Evolutionary conservation across 129 eudicot genomes (phyloP), one percentile per base, ranked within the genome.

Genomic region (Cynara cardunculus): DNA sequence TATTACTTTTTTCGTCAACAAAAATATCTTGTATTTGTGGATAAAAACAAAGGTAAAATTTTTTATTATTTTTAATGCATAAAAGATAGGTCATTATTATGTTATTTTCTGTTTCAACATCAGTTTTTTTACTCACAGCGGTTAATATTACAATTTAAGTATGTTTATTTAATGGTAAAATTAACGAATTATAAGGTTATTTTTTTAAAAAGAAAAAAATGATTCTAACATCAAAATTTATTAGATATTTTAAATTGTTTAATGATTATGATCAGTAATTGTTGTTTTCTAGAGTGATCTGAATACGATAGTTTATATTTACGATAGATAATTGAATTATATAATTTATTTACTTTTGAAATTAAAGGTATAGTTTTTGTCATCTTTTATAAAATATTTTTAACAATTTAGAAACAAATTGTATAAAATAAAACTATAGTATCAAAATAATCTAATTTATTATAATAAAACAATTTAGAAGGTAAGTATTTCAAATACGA

Each of bases 1-100:
- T 71, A 31, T 70, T 79, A 22, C 83, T 56, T 53, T 56, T 79
- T 77, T 25, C 61, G 72, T 64, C 62, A 2, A 64, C 26, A 32
- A 77, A 41, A 75, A 49, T 53, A 10, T 67, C 65, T 56, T 56
- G 65, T n/a, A 18, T 18, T 56, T 56, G n/a, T 18, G 10, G 10
- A 18, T 56, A 56, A 56, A 56, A 56, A 56, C 65, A 56, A 56
- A 56, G 4, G 5, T 7, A 56, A 56, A n/a, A 19, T 18, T 18
- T 56, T 56, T 56, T 56, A 41, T 53, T 53, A 53, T 14, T 53
- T 56, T 56, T 18, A 56, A 14, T 56, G 3, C 65, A 56, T 56
- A 18, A 56, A 0, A n/a, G 5, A n/a, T 24, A 18, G 5, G 22
- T 5, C 24, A 53, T 53, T 18, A 53, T 18, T 53, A 16, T 53